Base-by-base conservation (phyloP, 495 filamentous ascomycete species). In the Corynascus novoguineensis region DNA sequence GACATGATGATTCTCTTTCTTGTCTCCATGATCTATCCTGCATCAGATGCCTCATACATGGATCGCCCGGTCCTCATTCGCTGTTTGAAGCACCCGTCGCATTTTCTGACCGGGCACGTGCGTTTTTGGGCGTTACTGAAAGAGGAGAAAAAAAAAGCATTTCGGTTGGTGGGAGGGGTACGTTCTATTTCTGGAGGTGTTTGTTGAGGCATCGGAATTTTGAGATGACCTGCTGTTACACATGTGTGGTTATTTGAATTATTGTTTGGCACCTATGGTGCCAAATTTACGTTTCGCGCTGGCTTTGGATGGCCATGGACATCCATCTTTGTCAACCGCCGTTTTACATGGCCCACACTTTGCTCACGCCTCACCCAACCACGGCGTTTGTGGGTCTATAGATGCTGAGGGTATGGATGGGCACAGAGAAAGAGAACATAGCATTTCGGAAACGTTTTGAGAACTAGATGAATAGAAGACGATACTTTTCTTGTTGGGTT, bases 1-100 rank as follows among this genome's bases (percentile, higher is more conserved):
- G 62, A 63, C 57, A 46, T 57, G 60, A 62, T 62, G 44, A 32
- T 58, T 31, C 19, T 24, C 50, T 52, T 31, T 57, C 50, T 50
- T 60, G 57, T 34, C 53, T 57, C 55, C 29, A 55, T 62, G 45
- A 53, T 50, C 22, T 24, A 29, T 28, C 38, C 27, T 40, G 17
- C 38, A 54, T 22, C 19, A 34, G 6, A 51, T 38, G 9, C 32
- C 15, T 42, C 41, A 56, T 48, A 35, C 19, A 27, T n/a, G n/a
- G n/a, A n/a, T 14, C 41, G 21, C 41, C 52, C 40, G 2, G 35
- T 35, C 17, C 12, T 25, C 10, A 19, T 47, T 25, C 50, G 15
- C 28, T 6, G 7, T 11, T 19, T 22, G 24, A 5, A 5, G 21
- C 38, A 42, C 37, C 44, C 29, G 50, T 52, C 24, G 50, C 35